Percentiles rank a stretch among this genome's conserved stretches.
These are phyloP conservation scores for Trichoderma gamsii DNA, from an alignment of 495 filamentous ascomycete genomes.

Conservation along the genomic window DNA sequence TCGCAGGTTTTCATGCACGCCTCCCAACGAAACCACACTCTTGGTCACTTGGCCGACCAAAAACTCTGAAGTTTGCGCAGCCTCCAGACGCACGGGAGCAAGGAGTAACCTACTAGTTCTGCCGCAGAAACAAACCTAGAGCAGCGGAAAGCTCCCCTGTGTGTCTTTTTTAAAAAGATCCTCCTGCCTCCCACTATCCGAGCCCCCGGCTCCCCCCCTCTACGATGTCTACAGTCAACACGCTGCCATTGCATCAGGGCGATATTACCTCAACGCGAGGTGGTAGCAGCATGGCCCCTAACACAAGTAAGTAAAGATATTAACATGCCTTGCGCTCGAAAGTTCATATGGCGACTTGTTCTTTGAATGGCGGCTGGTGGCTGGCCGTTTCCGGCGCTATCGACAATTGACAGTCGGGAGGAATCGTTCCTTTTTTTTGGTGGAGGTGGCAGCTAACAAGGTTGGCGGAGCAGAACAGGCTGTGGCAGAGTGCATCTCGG, in stretches of 20 bases:
- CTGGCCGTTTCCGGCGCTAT: not conserved
- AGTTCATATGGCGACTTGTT: not conserved
- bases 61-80: constrained; percentile 9
- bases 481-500: constrained; percentile 51
- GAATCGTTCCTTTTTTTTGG: not conserved
- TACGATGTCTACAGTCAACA: constrained; percentile 9
- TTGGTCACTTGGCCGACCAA: constrained; percentile 14
- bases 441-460: constrained; percentile 22
- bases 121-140: constrained; percentile 8
- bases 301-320: constrained; percentile 14
- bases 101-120: constrained; percentile 9
- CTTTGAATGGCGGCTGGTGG: not conserved
- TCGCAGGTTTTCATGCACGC: constrained; percentile 4
- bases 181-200: constrained; percentile 7
- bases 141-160: not conserved
- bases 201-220: constrained; percentile 1
- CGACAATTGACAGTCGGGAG: not conserved
- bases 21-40: constrained; percentile 13
- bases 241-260: constrained; percentile 13
- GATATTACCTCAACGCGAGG: constrained; percentile 15
- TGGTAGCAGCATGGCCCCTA: constrained; percentile 33
- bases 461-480: constrained; percentile 36
- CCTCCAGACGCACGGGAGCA: constrained; percentile 12
- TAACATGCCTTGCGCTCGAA: not conserved
- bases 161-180: not conserved